Percentiles rank a stretch among this genome's conserved stretches.
phyloP scores from a whole-genome alignment of 1,284 basidiomycete species.

The Irpex rosettiformis region DNA sequence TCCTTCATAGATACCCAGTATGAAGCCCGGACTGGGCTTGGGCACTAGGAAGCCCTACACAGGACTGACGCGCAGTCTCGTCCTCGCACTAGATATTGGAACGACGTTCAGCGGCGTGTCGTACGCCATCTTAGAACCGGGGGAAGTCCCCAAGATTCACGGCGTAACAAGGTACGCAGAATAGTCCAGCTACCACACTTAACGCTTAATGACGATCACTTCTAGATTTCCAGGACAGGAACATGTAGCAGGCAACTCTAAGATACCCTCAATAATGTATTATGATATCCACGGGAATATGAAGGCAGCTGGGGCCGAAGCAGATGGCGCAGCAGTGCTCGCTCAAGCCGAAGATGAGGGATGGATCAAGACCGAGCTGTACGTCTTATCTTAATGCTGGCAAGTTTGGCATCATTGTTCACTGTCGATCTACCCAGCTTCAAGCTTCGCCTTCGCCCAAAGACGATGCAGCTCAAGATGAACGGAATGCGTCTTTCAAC shows the following conservation, averaged over 20 bases:
- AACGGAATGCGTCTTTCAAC: conserved; percentile 72
- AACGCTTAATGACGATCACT: not conserved
- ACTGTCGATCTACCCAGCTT: conserved; percentile 41
- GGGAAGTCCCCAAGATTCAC: conserved; percentile 66
- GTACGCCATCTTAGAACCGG: conserved; percentile 70
- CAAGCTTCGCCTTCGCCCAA: conserved; percentile 72
- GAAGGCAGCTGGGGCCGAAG: conserved; percentile 71
- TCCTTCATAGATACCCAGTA: conserved; percentile 12
- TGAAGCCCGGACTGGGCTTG: conserved; percentile 37
- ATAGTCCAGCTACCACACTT: not conserved
- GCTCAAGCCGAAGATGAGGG: conserved; percentile 69
- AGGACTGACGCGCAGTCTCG: conserved; percentile 58
- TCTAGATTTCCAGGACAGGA: conserved; percentile 75
- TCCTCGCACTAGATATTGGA: conserved; percentile 68
- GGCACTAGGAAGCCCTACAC: conserved; percentile 71
- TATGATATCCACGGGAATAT: conserved; percentile 62
- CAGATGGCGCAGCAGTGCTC: conserved; percentile 53
- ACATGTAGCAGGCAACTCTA: conserved; percentile 78
- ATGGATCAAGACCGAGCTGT: conserved; percentile 74
- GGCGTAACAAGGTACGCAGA: conserved; percentile 59
- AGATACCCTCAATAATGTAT: conserved; percentile 74
- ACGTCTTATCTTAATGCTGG: conserved; percentile 23
- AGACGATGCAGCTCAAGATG: conserved; percentile 73
- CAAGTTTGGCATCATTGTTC: not conserved
- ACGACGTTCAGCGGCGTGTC: conserved; percentile 74